Base-by-base conservation (phyloP, 2,329 filamentous ascomycete species). In the Colletotrichum gigasporum region DNA sequence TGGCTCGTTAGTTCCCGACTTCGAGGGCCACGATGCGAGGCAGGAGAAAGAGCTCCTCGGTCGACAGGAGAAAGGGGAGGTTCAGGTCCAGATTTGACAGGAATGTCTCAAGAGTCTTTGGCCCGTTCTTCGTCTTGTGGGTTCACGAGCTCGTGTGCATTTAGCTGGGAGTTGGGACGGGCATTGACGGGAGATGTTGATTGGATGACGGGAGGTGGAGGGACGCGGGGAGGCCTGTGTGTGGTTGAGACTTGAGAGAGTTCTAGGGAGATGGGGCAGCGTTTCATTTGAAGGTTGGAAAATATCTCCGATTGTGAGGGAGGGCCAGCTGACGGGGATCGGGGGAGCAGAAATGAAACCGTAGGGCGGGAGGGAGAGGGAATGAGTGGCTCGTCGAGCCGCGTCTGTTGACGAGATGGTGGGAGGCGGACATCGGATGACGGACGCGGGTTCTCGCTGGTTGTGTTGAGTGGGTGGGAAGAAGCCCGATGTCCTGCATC, bases 211-310 rank as follows among this genome's bases (percentile, higher is more conserved):
- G 47, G 18, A 18, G 30, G 20, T 22, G 28, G 55, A 42, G 32
- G 56, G 34, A 41, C 41, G 41, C 35, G 51, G 41, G 34, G 41
- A 64, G 34, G 52, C 58, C 51, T 48, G 48, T 26, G 34, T 47
- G 42, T 30, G 24, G 41, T 42, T 50, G 47, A 61, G 41, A 42
- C 58, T 62, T n/a, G 34, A 26, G 22, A 48, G 42, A 60, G 48
- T 34, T 41, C 22, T 56, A 52, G 34, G 35, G 32, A 28, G 28
- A 61, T 26, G 61, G 61, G 48, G 12, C 34, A 50, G 41, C 56
- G 61, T 61, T 61, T 64, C 61, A 64, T 53, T 61, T 41, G 28
- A 61, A 61, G 41, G 41, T 34, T 64, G 61, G 41, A 30, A 18
- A 54, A 47, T 57, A 42, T 47, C 42, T 44, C 59, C 53, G 42